phyloP scores from a whole-genome alignment of 2,329 filamentous ascomycete genomes.

The Trichoderma simmonsii region DNA sequence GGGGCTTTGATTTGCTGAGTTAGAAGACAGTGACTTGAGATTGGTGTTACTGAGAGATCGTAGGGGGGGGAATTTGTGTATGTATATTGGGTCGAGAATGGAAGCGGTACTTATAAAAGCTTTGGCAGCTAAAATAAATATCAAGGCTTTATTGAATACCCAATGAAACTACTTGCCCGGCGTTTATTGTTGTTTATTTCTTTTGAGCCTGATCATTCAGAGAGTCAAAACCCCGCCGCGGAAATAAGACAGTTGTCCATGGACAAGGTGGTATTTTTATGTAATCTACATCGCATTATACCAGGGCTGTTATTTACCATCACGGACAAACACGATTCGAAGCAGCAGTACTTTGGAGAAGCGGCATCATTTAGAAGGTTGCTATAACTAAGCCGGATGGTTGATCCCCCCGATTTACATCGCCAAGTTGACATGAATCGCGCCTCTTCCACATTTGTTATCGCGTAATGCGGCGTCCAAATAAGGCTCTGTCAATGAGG shows the following conservation, averaged over 20 bases:
- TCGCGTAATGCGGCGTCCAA: background rate
- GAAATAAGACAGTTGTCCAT: background rate
- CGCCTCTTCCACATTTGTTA: background rate
- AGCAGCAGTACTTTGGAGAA: background rate
- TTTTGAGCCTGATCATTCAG: background rate
- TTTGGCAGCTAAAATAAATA: no score
- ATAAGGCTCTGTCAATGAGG: background rate
- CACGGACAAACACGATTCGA: background rate
- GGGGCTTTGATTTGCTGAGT: background rate
- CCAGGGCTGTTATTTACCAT: background rate
- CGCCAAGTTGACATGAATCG: background rate
- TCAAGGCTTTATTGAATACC: background rate
- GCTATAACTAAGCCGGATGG: background rate
- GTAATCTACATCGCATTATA: background rate
- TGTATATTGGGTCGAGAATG: background rate
- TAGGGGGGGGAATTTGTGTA: background rate
- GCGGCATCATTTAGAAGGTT: background rate
- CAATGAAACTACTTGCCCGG: background rate
- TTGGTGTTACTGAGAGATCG: background rate
- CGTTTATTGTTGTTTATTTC: background rate
- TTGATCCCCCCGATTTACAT: background rate
- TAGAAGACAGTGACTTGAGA: background rate
- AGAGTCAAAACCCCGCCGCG: background rate
- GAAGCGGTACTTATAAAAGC: background rate
- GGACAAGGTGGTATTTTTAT: background rate